Evolutionary conservation across 345 rosid species (phyloP).

Genomic region (Combretum micranthum): DNA sequence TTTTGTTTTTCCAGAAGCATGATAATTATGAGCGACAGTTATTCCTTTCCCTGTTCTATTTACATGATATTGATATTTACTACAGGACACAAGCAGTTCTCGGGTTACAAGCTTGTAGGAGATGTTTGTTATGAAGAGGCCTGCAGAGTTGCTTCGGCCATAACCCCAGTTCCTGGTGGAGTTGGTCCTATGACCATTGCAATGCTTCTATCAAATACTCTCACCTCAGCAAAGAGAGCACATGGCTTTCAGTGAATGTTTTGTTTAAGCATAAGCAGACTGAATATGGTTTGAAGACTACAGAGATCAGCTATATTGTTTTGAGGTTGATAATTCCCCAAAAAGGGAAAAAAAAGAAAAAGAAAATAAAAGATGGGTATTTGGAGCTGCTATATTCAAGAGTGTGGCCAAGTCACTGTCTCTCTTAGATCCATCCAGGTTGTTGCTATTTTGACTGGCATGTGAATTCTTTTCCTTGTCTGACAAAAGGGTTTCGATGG

Average conservation of each 20-base stretch:
- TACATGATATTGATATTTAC: background rate
- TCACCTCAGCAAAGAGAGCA: slow-evolving; percentile 61
- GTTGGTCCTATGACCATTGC: slow-evolving; percentile 96
- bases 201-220: slow-evolving; percentile 83
- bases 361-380: no score
- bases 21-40: no score
- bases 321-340: no score
- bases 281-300: no score
- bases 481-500: background rate
- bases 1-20: no score
- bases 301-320: no score
- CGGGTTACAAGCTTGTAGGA: slow-evolving; percentile 67
- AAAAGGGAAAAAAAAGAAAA: no score
- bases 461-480: background rate
- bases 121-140: slow-evolving; percentile 83
- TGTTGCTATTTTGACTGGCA: background rate
- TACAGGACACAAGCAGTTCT: slow-evolving; percentile 47
- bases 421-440: background rate
- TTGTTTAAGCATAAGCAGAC: background rate
- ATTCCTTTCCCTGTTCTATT: background rate
- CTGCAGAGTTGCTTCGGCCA: slow-evolving; percentile 58
- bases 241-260: slow-evolving; percentile 37
- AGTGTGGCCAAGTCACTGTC: background rate
- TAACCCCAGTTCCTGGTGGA: slow-evolving; percentile 88
- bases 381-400: no score